Evolutionary conservation across 1,284 basidiomycete species (phyloP).

Genomic region (Mycena sp.): DNA sequence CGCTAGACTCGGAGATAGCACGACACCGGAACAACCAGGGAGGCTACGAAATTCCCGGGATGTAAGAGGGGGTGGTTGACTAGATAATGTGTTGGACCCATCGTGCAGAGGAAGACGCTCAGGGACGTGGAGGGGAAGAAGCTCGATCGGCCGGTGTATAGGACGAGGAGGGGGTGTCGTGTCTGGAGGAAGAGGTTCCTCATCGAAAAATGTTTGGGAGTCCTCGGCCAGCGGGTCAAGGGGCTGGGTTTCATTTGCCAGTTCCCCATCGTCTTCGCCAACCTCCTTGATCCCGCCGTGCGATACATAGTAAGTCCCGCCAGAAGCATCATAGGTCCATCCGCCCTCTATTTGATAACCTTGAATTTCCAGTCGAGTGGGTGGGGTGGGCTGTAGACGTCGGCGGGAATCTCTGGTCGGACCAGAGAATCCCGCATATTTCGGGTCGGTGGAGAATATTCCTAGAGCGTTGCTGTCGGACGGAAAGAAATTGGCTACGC

Average conservation of each 20-base stretch:
- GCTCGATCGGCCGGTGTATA: conserved; percentile 9
- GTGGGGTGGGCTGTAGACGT: conserved; percentile 1
- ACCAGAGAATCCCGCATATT: not conserved
- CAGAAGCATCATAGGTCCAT: conserved; percentile 18
- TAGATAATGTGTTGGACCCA: not conserved
- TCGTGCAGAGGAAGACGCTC: conserved; percentile 16
- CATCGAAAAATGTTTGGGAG: conserved; percentile 8
- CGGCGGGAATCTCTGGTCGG: not conserved
- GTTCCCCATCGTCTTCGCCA: not conserved
- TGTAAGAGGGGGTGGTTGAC: not conserved
- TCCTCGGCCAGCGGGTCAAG: not conserved
- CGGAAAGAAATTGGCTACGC: conserved; percentile 11
- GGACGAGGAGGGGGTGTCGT: conserved; percentile 23
- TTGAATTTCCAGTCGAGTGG: conserved; percentile 2
- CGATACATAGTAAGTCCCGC: conserved; percentile 16
- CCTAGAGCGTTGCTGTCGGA: conserved; percentile 14
- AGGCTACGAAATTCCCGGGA: not conserved
- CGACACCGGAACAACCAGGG: not conserved
- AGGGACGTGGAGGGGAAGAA: conserved; percentile 6
- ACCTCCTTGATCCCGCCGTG: conserved; percentile 15
- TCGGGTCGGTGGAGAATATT: conserved; percentile 12
- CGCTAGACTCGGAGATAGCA: not conserved
- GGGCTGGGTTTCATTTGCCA: not conserved
- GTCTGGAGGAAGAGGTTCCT: conserved; percentile 9
- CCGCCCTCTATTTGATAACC: conserved; percentile 20